Conservation (phyloP, 2,329 filamentous ascomycete species). For the Aspergillus thermomutatus region DNA sequence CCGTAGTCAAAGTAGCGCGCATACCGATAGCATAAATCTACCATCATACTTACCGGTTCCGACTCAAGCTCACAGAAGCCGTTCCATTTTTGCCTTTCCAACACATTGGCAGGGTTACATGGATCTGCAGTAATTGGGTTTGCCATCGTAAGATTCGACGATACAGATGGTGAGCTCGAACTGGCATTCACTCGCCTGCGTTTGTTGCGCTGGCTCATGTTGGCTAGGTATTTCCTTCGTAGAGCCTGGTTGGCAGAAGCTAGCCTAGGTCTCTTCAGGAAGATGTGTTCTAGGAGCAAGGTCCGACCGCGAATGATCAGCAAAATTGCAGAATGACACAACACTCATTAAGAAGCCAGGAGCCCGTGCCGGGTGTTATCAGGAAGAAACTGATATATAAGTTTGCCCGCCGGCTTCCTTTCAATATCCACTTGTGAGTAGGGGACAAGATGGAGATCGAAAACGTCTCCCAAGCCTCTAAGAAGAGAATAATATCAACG, state of each 20-base stretch:
- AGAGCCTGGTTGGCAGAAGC: not conserved
- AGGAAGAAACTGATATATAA: not conserved
- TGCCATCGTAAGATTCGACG: slow-evolving; percentile 8
- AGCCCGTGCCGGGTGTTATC: not conserved
- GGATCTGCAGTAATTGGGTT: slow-evolving; percentile 7
- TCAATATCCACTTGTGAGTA: not conserved
- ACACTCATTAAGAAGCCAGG: not conserved
- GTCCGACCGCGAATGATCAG: not conserved
- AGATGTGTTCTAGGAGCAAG: not conserved
- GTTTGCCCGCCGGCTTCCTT: not conserved
- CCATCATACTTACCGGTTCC: slow-evolving; percentile 64
- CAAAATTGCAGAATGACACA: not conserved
- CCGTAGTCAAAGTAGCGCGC: not conserved
- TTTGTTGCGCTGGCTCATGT: slow-evolving; percentile 30
- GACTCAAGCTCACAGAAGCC: slow-evolving; percentile 73
- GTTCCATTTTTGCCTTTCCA: slow-evolving; percentile 44
- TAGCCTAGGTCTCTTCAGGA: not conserved
- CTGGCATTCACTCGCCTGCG: slow-evolving; percentile 24
- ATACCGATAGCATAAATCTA: slow-evolving; percentile 1
- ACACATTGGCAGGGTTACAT: slow-evolving; percentile 27
- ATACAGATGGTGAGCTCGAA: slow-evolving; percentile 10
- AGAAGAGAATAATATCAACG: not conserved
- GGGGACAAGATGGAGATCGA: not conserved
- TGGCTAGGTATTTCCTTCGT: not conserved
- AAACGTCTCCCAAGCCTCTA: not conserved